These are phyloP conservation scores for Fusarium poae DNA, from an alignment of 2,329 filamentous ascomycete genomes.

Conservation along the genomic window DNA sequence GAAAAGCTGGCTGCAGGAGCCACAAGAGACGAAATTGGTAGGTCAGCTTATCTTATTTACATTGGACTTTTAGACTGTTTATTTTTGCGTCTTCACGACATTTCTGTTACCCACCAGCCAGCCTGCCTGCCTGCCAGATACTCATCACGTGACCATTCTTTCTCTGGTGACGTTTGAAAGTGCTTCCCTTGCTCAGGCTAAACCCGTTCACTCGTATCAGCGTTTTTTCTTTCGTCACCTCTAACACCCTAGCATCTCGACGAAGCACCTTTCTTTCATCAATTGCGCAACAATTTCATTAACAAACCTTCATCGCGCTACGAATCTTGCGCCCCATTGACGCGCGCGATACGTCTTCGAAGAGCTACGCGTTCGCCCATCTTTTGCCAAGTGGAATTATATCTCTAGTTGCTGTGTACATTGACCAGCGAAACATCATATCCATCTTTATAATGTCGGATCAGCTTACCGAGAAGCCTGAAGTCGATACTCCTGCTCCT, in stretches of 20 bases:
- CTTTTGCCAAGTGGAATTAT: constrained; percentile 37
- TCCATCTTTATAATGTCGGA: constrained; percentile 56
- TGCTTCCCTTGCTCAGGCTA: constrained; percentile 42
- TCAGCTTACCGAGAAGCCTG: constrained; percentile 54
- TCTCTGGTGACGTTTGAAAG: constrained; percentile 54
- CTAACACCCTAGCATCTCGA: constrained; percentile 52
- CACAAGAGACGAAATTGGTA: neutral
- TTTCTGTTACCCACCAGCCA: constrained; percentile 17
- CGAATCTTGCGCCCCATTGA: constrained; percentile 50
- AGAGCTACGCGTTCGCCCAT: constrained; percentile 49
- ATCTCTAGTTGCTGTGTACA: constrained; percentile 36
- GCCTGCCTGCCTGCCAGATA: constrained; percentile 32
- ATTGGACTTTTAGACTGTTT: neutral
- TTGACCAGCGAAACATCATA: constrained; percentile 41
- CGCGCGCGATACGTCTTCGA: constrained; percentile 48
- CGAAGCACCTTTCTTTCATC: constrained; percentile 49
- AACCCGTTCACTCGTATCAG: constrained; percentile 51
- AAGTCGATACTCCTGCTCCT: constrained; percentile 51
- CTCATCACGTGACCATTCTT: constrained; percentile 51
- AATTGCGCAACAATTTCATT: constrained; percentile 52
- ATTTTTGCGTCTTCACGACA: neutral
- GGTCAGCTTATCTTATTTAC: neutral
- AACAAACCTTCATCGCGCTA: constrained; percentile 50
- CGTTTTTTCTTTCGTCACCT: constrained; percentile 54
- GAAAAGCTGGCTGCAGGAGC: neutral